These are phyloP conservation scores for Apiospora malaysiana DNA, from an alignment of 2,329 filamentous ascomycete species.

Conservation along the genomic window DNA sequence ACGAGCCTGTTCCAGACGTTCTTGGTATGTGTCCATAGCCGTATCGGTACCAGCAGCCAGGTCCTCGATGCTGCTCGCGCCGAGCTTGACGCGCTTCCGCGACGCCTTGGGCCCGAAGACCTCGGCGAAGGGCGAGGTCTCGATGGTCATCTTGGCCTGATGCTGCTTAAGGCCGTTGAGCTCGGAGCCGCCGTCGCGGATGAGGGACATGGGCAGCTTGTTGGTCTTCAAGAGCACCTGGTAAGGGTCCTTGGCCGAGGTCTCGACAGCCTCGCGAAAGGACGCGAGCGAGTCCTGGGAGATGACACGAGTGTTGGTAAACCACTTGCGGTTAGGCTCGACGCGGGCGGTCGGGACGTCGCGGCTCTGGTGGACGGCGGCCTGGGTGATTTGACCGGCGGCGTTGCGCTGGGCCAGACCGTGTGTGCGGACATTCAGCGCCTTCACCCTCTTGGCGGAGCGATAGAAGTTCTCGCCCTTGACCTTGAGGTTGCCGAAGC, in stretches of 20 bases:
- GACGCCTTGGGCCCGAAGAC: slow-evolving; percentile 95
- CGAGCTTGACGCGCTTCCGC: slow-evolving; percentile 89
- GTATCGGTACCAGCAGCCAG: slow-evolving; percentile 80
- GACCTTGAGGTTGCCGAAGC: slow-evolving; percentile 86
- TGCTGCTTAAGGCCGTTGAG: slow-evolving; percentile 90
- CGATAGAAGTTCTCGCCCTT: slow-evolving; percentile 99
- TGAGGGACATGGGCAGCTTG: slow-evolving; percentile 94
- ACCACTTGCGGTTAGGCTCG: slow-evolving; percentile 98
- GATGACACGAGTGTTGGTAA: slow-evolving; percentile 89
- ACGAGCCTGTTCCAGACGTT: slow-evolving; percentile 79
- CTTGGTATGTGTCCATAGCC: slow-evolving; percentile 81
- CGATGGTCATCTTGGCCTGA: slow-evolving; percentile 90
- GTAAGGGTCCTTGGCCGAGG: slow-evolving; percentile 89
- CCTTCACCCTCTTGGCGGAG: slow-evolving; percentile 84
- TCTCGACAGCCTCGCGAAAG: slow-evolving; percentile 91
- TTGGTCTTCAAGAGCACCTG: slow-evolving; percentile 95
- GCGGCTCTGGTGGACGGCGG: slow-evolving; percentile 82
- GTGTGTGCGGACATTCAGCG: slow-evolving; percentile 88
- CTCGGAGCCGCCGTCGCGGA: slow-evolving; percentile 74
- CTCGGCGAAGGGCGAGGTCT: slow-evolving; percentile 82
- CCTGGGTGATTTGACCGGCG: slow-evolving; percentile 81
- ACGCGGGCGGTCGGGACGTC: slow-evolving; percentile 84
- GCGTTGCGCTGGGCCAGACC: slow-evolving; percentile 81
- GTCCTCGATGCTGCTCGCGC: slow-evolving; percentile 80
- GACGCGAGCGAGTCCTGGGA: slow-evolving; percentile 85